These are phyloP conservation scores for Andrographis paniculata DNA, from an alignment of 305 asterid species.

Conservation along the genomic window DNA sequence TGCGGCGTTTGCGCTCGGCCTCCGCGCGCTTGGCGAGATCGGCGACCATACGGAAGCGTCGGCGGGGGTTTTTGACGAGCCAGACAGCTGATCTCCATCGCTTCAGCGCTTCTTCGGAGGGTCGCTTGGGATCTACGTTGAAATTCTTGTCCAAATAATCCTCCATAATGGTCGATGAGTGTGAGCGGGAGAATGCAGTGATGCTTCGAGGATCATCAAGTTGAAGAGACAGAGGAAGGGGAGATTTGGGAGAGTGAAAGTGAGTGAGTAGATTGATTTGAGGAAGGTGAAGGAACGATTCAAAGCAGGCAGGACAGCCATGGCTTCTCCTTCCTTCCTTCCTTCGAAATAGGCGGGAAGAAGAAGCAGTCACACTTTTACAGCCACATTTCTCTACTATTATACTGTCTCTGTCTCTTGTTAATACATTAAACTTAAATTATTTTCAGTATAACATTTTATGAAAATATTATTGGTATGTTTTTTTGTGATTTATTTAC, in stretches of 20 bases:
- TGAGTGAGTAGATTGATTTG: conserved; percentile 1
- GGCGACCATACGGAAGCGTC: conserved; percentile 83
- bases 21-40: conserved; percentile 81
- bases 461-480: no score
- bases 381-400: conserved; percentile 18
- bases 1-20: conserved; percentile 38
- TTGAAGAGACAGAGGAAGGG: no score
- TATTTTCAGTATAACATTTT: no score
- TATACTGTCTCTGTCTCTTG: no score
- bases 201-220: no score
- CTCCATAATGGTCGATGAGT: conserved; percentile 35
- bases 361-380: conserved; percentile 2
- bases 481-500: no score
- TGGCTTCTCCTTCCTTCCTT: no score
- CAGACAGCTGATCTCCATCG: conserved; percentile 80
- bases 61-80: conserved; percentile 73
- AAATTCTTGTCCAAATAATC: conserved; percentile 54
- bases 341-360: conserved; percentile 30
- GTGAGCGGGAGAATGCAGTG: no score
- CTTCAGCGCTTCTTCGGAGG: conserved; percentile 58
- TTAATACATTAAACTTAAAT: no score
- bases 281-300: conserved; percentile 17
- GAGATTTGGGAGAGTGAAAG: no score
- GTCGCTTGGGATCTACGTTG: conserved; percentile 53
- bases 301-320: conserved; percentile 14